Evolutionary conservation across 345 rosid genomes (phyloP).

Genomic region (Litchi chinensis): DNA sequence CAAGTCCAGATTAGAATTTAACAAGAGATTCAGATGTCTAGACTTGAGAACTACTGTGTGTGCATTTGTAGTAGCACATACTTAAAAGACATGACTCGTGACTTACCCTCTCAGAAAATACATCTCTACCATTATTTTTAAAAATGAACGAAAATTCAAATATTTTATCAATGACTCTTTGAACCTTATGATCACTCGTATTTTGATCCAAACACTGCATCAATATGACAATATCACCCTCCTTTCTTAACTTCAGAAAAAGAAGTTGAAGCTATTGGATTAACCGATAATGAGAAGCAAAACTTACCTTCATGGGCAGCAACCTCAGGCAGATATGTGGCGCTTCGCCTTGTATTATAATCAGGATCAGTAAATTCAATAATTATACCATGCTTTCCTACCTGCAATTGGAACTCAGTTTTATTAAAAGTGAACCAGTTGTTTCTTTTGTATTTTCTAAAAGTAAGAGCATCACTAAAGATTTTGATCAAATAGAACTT

Average conservation of each 20-base stretch:
- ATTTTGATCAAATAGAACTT: conserved; percentile 3
- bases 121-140: background rate
- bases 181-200: background rate
- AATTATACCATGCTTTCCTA: conserved; percentile 91
- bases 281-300: background rate
- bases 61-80: background rate
- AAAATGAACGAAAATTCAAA: background rate
- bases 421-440: background rate
- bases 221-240: background rate
- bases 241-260: background rate
- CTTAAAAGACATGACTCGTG: background rate
- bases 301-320: conserved; percentile 91
- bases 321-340: conserved; percentile 96
- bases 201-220: background rate
- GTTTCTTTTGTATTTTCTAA: no score
- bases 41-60: background rate
- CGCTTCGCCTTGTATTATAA: conserved; percentile 65
- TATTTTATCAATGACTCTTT: background rate
- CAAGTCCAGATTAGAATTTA: background rate
- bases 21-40: background rate
- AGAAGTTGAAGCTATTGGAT: background rate
- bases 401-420: conserved; percentile 39
- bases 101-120: background rate
- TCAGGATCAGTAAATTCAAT: conserved; percentile 88
- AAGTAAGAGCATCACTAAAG: background rate